Evolutionary conservation across 768 basidiomycete genomes (phyloP).

Genomic region (Serendipita indica): DNA sequence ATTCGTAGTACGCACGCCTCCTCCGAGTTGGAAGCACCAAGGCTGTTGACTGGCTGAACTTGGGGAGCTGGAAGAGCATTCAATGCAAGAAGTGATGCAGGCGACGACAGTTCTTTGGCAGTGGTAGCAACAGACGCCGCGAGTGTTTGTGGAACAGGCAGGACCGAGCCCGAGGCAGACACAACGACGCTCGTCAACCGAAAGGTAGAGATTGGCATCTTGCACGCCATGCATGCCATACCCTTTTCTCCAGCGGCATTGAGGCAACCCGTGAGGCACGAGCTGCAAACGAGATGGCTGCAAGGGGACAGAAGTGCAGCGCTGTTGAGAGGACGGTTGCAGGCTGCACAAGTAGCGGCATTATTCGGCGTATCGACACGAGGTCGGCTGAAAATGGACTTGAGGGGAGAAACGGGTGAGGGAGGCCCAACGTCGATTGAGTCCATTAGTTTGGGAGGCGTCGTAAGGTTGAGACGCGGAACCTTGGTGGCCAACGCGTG

Average conservation of each 20-base stretch:
- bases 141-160: constrained; percentile 2
- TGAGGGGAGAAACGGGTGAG: not conserved
- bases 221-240: constrained; percentile 73
- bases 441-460: not conserved
- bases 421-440: not conserved
- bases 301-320: constrained; percentile 43
- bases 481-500: not conserved
- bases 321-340: not conserved
- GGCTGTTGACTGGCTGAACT: not conserved
- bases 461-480: not conserved
- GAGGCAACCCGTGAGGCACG: constrained; percentile 69
- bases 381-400: not conserved
- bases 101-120: not conserved
- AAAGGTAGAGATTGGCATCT: constrained; percentile 53
- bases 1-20: constrained; percentile 58
- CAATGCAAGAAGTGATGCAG: not conserved
- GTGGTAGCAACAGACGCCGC: constrained; percentile 20
- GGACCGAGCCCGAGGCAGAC: constrained; percentile 6
- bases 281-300: constrained; percentile 59
- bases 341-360: not conserved
- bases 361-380: not conserved
- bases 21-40: constrained; percentile 12
- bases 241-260: constrained; percentile 86
- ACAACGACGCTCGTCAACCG: constrained; percentile 19
- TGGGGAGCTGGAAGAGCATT: not conserved